A percentile compares a stretch with the other conserved stretches of the same genome.
These are phyloP conservation scores for Mollisia scopiformis DNA, from an alignment of 2,329 filamentous ascomycete genomes.

Conservation along the genomic window DNA sequence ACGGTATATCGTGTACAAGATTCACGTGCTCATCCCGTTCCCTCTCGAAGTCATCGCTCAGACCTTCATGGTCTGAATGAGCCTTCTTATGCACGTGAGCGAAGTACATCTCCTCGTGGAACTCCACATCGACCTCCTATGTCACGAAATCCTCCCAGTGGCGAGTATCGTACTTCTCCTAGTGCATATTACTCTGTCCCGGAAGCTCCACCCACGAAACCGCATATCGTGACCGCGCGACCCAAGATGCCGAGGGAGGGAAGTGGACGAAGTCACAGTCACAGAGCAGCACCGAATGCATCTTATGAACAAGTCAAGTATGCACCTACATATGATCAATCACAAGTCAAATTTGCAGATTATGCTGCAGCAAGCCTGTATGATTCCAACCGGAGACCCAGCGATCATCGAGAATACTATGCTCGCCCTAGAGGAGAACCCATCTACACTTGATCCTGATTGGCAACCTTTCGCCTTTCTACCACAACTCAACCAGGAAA, in stretches of 20 bases:
- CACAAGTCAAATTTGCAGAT: constrained; percentile 15
- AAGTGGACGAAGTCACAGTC: constrained; percentile 10
- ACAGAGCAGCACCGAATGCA: constrained; percentile 1
- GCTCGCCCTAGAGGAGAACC: background rate
- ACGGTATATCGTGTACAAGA: constrained; percentile 31
- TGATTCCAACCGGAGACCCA: constrained; percentile 7
- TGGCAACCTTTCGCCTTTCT: background rate
- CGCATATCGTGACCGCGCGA: constrained; percentile 9
- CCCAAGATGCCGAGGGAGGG: constrained; percentile 11
- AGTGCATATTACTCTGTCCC: constrained; percentile 2
- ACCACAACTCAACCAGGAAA: background rate
- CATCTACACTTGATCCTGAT: constrained; percentile 4
- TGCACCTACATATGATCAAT: constrained; percentile 12
- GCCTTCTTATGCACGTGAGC: constrained; percentile 6
- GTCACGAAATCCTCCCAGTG: constrained; percentile 11
- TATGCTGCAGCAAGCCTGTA: constrained; percentile 1
- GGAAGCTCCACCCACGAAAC: constrained; percentile 5
- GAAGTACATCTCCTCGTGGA: constrained; percentile 14
- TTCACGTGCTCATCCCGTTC: constrained; percentile 24
- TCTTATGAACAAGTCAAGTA: constrained; percentile 19
- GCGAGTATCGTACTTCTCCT: constrained; percentile 5
- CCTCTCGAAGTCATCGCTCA: constrained; percentile 10
- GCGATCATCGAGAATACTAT: constrained; percentile 11
- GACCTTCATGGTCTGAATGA: constrained; percentile 15
- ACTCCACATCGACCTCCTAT: constrained; percentile 14